These are phyloP conservation scores for Pisolithus sp. DNA, from an alignment of 768 basidiomycete genomes.

Conservation along the genomic window DNA sequence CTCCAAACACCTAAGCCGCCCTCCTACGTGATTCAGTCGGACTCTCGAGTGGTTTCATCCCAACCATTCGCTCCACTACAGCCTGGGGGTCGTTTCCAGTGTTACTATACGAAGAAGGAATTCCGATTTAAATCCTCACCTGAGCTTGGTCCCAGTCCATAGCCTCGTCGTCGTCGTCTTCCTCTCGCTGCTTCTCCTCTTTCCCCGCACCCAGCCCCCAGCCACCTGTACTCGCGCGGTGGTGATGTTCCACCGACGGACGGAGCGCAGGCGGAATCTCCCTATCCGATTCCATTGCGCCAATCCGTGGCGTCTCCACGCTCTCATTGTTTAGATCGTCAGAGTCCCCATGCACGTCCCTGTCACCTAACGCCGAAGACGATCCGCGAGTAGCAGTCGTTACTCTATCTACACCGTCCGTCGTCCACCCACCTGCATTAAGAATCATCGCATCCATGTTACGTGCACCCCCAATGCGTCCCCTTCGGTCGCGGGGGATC, in stretches of 20 bases:
- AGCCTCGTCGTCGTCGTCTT: conserved; percentile 59
- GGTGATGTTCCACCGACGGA: conserved; percentile 36
- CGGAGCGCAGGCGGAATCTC: conserved; percentile 26
- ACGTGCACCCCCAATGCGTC: conserved; percentile 50
- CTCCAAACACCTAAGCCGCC: too few species aligned
- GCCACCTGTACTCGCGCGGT: conserved; percentile 53
- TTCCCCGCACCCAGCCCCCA: conserved; percentile 68
- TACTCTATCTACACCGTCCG: neutral
- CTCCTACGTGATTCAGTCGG: conserved; percentile 21
- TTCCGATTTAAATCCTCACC: conserved; percentile 27
- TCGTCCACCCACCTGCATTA: conserved; percentile 20
- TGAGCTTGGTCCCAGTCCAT: conserved; percentile 70
- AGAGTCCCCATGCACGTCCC: conserved; percentile 24
- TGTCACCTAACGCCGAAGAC: conserved; percentile 16
- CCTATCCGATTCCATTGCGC: conserved; percentile 34
- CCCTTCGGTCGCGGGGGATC: conserved; percentile 70
- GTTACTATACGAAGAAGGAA: neutral
- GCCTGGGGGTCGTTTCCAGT: conserved; percentile 27
- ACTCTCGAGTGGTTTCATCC: conserved; percentile 33
- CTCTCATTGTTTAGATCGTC: conserved; percentile 40
- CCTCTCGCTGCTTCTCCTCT: conserved; percentile 47
- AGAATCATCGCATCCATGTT: conserved; percentile 25
- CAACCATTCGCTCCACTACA: conserved; percentile 54
- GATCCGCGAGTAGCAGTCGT: conserved; percentile 5
- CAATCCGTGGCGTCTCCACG: conserved; percentile 49